Conservation (phyloP, 2,329 filamentous ascomycete genomes). For the Arthrinium phaeospermum region DNA sequence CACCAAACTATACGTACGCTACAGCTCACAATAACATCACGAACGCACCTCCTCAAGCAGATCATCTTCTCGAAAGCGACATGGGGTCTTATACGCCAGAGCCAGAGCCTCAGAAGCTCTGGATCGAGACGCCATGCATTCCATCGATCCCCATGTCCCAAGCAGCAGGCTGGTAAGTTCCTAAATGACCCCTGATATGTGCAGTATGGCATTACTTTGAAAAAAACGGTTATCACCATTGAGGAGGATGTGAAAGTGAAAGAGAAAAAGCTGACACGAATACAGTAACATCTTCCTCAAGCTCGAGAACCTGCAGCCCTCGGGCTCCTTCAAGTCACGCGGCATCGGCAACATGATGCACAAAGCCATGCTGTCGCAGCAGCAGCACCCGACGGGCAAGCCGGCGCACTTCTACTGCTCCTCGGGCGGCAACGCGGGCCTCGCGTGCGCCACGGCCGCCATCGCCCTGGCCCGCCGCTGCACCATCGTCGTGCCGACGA, state of each 20-base stretch:
- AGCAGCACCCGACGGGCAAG: conserved; percentile 34
- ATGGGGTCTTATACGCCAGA: conserved; percentile 50
- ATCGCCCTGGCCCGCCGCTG: conserved; percentile 65
- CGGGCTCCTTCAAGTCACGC: conserved; percentile 84
- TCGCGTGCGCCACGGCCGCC: conserved; percentile 80
- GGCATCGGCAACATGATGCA: conserved; percentile 76
- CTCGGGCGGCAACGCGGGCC: conserved; percentile 83
- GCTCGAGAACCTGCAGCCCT: conserved; percentile 83
- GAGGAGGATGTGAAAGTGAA: no score
- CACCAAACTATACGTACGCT: neutral
- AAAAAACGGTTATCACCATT: no score
- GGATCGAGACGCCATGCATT: conserved; percentile 75
- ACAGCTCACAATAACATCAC: neutral
- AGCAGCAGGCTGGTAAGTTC: conserved; percentile 71
- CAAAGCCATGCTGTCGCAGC: conserved; percentile 39
- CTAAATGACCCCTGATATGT: neutral
- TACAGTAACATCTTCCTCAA: conserved; percentile 81
- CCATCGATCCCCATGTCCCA: conserved; percentile 70
- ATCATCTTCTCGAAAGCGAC: neutral
- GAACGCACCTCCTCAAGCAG: neutral
- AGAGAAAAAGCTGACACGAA: conserved; percentile 11
- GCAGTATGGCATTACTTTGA: no score
- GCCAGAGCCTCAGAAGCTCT: conserved; percentile 56
- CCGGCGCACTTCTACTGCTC: conserved; percentile 77
- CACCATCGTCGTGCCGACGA: conserved; percentile 76